These are phyloP conservation scores for Malus fusca DNA, from an alignment of 306 rosid species.

Conservation along the genomic window DNA sequence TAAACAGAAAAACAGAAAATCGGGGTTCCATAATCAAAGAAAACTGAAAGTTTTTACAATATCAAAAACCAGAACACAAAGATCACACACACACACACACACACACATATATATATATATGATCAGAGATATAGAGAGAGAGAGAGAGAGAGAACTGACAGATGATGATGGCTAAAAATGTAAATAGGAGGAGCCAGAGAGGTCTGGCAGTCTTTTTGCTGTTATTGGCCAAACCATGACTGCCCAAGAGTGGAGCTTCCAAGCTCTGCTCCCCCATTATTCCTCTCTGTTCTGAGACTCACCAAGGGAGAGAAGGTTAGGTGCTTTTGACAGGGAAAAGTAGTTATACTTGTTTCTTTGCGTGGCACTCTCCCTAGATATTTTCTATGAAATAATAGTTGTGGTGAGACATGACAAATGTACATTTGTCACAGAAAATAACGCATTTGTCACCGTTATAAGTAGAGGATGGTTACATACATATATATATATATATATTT, in stretches of 20 bases:
- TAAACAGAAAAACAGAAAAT: not conserved
- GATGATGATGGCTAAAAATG: slow-evolving; percentile 13
- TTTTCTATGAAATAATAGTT: too few relatives aligned
- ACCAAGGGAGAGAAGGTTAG: not conserved
- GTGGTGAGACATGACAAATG: not conserved
- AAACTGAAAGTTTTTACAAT: too few relatives aligned
- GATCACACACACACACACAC: not conserved
- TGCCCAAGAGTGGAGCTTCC: slow-evolving; percentile 34
- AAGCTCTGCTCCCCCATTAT: slow-evolving; percentile 13
- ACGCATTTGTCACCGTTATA: not conserved
- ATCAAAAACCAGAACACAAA: not conserved
- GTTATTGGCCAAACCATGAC: not conserved
- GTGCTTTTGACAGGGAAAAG: not conserved
- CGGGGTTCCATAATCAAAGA: not conserved
- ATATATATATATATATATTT: too few relatives aligned
- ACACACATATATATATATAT: too few relatives aligned
- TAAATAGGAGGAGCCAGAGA: slow-evolving; percentile 16
- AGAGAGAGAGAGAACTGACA: slow-evolving; percentile 21
- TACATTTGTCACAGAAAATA: too few relatives aligned
- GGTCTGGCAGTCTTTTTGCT: not conserved
- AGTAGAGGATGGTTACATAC: not conserved
- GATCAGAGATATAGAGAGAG: not conserved
- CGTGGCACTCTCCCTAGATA: not conserved
- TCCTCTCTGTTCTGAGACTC: not conserved
- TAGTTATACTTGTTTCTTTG: not conserved